Evolutionary conservation across 768 basidiomycete genomes (phyloP), one percentile per base, ranked within the genome.

Genomic region (Hypholoma sublateritium): DNA sequence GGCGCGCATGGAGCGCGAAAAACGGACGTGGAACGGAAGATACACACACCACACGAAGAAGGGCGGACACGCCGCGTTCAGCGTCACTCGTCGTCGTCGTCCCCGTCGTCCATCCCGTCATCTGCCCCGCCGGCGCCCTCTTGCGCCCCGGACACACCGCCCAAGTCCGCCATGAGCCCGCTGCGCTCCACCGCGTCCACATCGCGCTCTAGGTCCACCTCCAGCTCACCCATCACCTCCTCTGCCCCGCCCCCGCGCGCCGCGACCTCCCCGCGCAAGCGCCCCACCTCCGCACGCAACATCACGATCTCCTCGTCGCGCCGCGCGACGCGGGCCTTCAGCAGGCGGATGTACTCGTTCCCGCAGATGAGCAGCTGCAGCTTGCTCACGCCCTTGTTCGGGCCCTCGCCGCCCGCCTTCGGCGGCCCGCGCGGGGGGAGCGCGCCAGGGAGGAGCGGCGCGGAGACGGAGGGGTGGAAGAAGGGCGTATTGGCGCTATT

Each of bases 351-450:
- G 67, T 81, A 95, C 69, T 94, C 90, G 70, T 98, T 98, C 35
- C 91, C 91, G 66, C 92, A 95, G 57, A 93, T 86, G 54, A 98
- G 72, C 36, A 98, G 75, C 72, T 96, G 95, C 55, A 97, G 76
- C 77, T 97, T 98, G 77, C 91, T 93, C 47, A 98, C 93, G 14
- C 87, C 88, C 66, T 95, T 89, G 71, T 98, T 98, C 9, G 95
- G 95, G n/a, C 95, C 94, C 57, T 95, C 93, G 2, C 84, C 80
- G 50, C 90, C 83, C 22, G 88, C 84, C 70, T 94, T 85, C 4
- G 93, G 93, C 7, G 95, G 90, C 0, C 95, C 89, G 8, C 95
- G 81, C 1, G 95, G 95, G 0, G 95, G 95, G 14, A 95, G 81
- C 0, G 91, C 89, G 24, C 95, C 95, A 6, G 95, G 94, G 1